phyloP scores from a whole-genome alignment of 768 basidiomycete species.

The Dentipellis fragilis region DNA sequence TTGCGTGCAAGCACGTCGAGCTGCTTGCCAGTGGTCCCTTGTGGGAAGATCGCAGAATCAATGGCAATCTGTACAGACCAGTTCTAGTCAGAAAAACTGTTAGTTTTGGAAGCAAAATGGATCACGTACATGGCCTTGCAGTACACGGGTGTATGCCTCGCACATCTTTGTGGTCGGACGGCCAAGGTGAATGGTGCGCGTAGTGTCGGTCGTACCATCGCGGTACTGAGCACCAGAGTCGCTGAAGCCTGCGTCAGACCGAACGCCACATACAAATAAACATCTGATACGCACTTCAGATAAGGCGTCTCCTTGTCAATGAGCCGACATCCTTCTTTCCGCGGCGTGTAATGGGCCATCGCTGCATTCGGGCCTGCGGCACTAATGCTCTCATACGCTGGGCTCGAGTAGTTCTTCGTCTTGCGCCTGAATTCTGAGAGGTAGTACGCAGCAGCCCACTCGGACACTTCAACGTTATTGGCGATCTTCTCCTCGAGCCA shows the following conservation, averaged over 20 bases:
- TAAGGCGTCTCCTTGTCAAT: constrained; percentile 79
- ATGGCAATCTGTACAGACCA: constrained; percentile 65
- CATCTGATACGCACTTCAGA: constrained; percentile 38
- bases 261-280: constrained; percentile 32
- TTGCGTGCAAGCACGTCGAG: constrained; percentile 86
- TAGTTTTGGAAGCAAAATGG: constrained; percentile 12
- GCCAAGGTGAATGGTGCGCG: constrained; percentile 79
- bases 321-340: constrained; percentile 51
- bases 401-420: constrained; percentile 68
- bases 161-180: constrained; percentile 77
- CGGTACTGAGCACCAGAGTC: constrained; percentile 88
- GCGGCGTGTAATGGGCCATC: constrained; percentile 85
- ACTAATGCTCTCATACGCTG: constrained; percentile 85
- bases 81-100: constrained; percentile 11
- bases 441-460: constrained; percentile 85
- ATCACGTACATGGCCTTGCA: constrained; percentile 86
- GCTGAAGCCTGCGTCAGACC: constrained; percentile 4
- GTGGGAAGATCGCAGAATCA: constrained; percentile 83
- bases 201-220: constrained; percentile 86
- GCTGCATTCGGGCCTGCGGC: constrained; percentile 90
- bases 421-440: constrained; percentile 67
- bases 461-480: constrained; percentile 75
- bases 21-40: constrained; percentile 75
- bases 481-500: constrained; percentile 80
- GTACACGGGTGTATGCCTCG: constrained; percentile 87